Percentiles rank a stretch among this genome's conserved stretches.
phyloP scores from a whole-genome alignment of 768 basidiomycete species.

The Lactifluus subvellereus region DNA sequence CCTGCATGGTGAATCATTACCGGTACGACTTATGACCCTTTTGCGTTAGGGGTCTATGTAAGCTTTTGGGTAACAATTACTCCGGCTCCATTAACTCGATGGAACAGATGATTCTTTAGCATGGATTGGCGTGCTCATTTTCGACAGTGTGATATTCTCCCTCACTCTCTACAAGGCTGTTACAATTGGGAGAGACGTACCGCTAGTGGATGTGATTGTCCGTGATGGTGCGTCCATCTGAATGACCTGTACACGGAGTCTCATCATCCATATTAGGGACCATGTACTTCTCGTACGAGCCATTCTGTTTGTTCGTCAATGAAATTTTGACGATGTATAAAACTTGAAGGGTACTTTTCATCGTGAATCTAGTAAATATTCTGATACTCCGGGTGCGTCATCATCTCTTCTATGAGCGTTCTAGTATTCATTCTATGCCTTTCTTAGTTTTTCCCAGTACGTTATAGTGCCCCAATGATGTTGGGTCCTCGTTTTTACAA shows the following conservation, averaged over 20 bases:
- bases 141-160: not conserved
- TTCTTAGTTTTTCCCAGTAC: not conserved
- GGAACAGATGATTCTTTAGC: not conserved
- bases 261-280: not conserved
- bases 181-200: not conserved
- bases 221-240: not conserved
- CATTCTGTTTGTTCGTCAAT: not conserved
- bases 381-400: not conserved
- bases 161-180: not conserved
- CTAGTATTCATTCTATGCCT: not conserved
- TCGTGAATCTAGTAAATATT: not conserved
- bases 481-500: no score
- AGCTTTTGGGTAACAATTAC: not conserved
- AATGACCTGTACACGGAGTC: not conserved
- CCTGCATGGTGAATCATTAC: not conserved
- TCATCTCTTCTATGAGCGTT: not conserved
- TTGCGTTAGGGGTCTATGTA: slow-evolving; percentile 6
- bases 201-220: not conserved
- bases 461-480: not conserved
- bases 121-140: not conserved
- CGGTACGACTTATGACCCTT: no score
- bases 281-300: slow-evolving; percentile 1
- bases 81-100: not conserved
- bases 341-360: not conserved
- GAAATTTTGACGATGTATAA: not conserved